phyloP scores from a whole-genome alignment of 2,329 filamentous ascomycete genomes.

The Fusarium sp. region DNA sequence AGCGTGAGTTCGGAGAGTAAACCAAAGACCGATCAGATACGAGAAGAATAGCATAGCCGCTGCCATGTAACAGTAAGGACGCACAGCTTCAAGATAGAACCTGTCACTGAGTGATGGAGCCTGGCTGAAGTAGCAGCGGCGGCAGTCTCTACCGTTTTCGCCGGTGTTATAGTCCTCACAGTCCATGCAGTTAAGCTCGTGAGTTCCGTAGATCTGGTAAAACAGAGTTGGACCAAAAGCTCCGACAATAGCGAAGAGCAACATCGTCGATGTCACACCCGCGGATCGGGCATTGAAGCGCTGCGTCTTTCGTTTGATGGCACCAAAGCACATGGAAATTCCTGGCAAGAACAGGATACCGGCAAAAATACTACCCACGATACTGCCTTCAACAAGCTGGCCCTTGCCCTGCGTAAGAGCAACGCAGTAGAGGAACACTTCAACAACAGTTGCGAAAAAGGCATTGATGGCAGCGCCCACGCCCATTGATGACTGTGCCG shows the following conservation, averaged over 20 bases:
- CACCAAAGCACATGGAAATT: constrained; percentile 98
- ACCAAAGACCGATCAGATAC: constrained; percentile 93
- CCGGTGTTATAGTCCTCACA: constrained; percentile 61
- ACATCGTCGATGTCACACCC: constrained; percentile 96
- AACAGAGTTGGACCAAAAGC: constrained; percentile 96
- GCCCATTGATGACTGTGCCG: constrained; percentile 98
- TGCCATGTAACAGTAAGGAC: constrained; percentile 92
- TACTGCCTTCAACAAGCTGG: constrained; percentile 92
- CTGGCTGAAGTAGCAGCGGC: constrained; percentile 94
- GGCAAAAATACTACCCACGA: constrained; percentile 97
- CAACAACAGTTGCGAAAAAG: constrained; percentile 96
- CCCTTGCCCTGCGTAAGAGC: constrained; percentile 93
- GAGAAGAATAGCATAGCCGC: constrained; percentile 88
- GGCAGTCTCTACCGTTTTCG: constrained; percentile 74
- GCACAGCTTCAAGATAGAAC: constrained; percentile 91
- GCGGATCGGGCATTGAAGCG: constrained; percentile 97
- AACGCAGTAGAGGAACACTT: constrained; percentile 97
- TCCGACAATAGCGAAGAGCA: constrained; percentile 94
- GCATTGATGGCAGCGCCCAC: constrained; percentile 96
- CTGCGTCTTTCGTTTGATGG: constrained; percentile 97
- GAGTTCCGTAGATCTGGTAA: constrained; percentile 98
- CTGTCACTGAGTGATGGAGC: constrained; percentile 83
- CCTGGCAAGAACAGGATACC: constrained; percentile 95
- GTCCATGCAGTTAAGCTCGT: constrained; percentile 88
- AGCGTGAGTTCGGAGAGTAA: constrained; percentile 94